phyloP scores from a whole-genome alignment of 371 early-diverging fungal species.

The Rhizomucor pusillus region DNA sequence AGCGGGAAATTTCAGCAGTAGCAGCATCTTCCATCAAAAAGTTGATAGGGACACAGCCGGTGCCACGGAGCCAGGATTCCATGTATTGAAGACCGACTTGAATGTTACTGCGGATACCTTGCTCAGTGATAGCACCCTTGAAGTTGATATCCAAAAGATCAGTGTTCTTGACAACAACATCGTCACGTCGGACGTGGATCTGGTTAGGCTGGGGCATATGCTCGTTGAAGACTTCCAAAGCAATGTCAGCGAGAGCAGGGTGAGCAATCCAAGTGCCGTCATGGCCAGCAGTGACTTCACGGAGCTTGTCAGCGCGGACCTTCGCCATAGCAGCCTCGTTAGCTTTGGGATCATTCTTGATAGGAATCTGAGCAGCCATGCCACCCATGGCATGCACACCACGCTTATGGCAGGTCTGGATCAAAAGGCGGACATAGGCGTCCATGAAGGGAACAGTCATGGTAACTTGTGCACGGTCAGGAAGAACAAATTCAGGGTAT shows the following conservation, averaged over 20 bases:
- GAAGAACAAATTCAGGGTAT: conserved; percentile 79
- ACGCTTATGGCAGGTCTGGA: conserved; percentile 95
- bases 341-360: conserved; percentile 82
- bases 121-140: conserved; percentile 81
- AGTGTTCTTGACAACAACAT: conserved; percentile 78
- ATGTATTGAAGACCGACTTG: conserved; percentile 90
- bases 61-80: conserved; percentile 94
- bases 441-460: conserved; percentile 97
- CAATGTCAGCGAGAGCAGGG: conserved; percentile 89
- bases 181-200: conserved; percentile 86
- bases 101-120: conserved; percentile 89
- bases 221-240: conserved; percentile 85
- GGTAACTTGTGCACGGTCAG: conserved; percentile 83
- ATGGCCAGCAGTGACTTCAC: conserved; percentile 93
- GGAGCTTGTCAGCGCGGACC: conserved; percentile 88
- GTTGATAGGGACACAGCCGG: conserved; percentile 94
- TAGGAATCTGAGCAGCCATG: conserved; percentile 97
- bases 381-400: conserved; percentile 98
- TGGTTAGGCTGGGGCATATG: conserved; percentile 97
- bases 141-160: conserved; percentile 86
- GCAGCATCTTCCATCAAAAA: conserved; percentile 54
- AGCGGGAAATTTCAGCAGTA: conserved; percentile 96
- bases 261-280: conserved; percentile 98
- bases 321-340: conserved; percentile 89
- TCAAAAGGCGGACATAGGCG: conserved; percentile 83